Evolutionary conservation across 2,329 filamentous ascomycete species (phyloP), one percentile per base, ranked within the genome.

Genomic region (Xylaria sp.): DNA sequence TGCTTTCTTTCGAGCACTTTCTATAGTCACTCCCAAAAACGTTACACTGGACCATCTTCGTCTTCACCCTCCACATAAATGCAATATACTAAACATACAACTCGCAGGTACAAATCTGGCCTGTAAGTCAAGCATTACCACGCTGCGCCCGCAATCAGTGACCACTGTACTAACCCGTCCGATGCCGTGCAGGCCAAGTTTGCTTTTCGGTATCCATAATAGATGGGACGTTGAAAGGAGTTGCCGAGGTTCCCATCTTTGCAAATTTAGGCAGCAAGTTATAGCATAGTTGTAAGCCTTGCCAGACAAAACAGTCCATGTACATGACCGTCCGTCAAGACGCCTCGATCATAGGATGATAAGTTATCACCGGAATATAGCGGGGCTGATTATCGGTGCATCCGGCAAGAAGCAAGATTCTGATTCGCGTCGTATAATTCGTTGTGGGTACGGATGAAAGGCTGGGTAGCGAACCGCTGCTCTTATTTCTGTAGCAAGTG

Each of bases 31-130:
- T 41, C 20, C 25, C 39, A 28, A 50, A 15, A 34, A n/a, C 10
- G 10, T 37, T 37, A 37, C 34, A 12, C 41, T 18, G 18, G 15
- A 52, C 51, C 13, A 23, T 7, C 31, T 15, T 20, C 7, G 2
- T 50, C 25, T 23, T 28, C 51, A 12, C 23, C 37, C 6, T n/a
- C 20, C 54, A 41, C 15, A 23, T 52, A 54, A 60, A 62, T 28
- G 31, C 50, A 41, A 56, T 59, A 46, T 48, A 10, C 59, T 60
- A 54, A 54, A 71, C 52, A 52, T 34, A 48, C n/a, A 44, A 60
- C 39, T 37, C 64, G 13, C 34, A 85, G 84, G 80, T 81, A 63
- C 83, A 86, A 74, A 85, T 88, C 66, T 86, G 84, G 73, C 84
- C 86, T 18, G 81, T 81, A 78, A 75, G 79, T 65, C 39, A 23